phyloP scores from a whole-genome alignment of 2,329 filamentous ascomycete species.

The Botrytis hyacinthi region DNA sequence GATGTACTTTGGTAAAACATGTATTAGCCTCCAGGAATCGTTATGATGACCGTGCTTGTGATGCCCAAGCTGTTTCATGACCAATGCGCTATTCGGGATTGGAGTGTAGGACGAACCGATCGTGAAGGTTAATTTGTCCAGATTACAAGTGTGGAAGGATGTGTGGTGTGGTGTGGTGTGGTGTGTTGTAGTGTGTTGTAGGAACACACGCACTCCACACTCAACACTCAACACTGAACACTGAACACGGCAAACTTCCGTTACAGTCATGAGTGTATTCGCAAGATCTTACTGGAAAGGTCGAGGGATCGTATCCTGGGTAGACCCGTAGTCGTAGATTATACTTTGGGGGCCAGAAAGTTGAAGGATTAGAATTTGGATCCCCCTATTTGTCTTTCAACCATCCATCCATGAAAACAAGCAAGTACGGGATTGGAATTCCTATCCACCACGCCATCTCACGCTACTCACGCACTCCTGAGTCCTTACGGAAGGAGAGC shows the following conservation, averaged over 20 bases:
- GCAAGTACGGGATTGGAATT: not conserved
- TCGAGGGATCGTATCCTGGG: not conserved
- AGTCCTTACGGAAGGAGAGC: not conserved
- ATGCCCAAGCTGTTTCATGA: conserved; percentile 17
- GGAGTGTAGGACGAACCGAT: conserved; percentile 12
- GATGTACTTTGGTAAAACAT: not conserved
- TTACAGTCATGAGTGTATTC: not conserved
- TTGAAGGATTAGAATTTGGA: conserved; percentile 1
- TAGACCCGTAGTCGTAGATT: not conserved
- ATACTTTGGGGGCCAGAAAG: not conserved
- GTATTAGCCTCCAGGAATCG: conserved; percentile 20
- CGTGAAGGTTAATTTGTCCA: conserved; percentile 6
- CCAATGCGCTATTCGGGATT: conserved; percentile 4
- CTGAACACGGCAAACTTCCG: not conserved
- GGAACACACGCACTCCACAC: not conserved
- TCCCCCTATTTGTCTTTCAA: conserved; percentile 1
- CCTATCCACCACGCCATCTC: not conserved
- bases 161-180: not conserved
- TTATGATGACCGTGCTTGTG: conserved; percentile 5
- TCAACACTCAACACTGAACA: not conserved
- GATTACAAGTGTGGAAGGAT: not conserved
- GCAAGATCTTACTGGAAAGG: not conserved
- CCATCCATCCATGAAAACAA: not conserved
- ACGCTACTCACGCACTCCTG: conserved; percentile 4
- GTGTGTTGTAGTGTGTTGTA: not conserved